Evolutionary conservation across 345 rosid genomes (phyloP), one percentile per base, ranked within the genome.

Genomic region (Alliaria petiolata): DNA sequence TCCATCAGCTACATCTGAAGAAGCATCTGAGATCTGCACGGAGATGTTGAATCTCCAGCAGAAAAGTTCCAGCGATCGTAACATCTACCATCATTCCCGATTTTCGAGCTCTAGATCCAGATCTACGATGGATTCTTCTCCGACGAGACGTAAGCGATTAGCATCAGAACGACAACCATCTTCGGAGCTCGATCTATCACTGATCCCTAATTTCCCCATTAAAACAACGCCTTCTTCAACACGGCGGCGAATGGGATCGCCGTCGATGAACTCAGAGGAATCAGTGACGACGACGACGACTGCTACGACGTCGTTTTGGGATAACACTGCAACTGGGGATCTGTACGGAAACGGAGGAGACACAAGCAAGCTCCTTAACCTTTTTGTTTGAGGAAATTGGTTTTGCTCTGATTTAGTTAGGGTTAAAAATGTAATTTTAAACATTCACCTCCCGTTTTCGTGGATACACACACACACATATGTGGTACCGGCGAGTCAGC

Each of bases 231-330:
- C 74, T 26, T 42, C 69, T 67, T 45, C 57, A 1, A 35, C 47
- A 7, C 65, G 70, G 36, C 69, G 84, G 50, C 77, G 95, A 53
- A 5, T 28, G 31, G 83, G 56, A 28, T 81, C 90, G 19, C 92
- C 92, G 52, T 93, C 97, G 14, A 85, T 89, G 97, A 91, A 86
- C 75, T 93, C 96, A 3, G 96, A 89, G 83, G 97, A 83, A 56
- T 93, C 97, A 1, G 92, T 56, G 9, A 88, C 88, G 35, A 89
- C 77, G 0, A 62, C 70, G 0, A 68, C 67, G 0, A 59, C n/a
- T n/a, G n/a, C n/a, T n/a, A n/a, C 75, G 53, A 15, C 93, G 26
- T 84, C 98, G 16, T 86, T 86, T 62, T 79, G 81, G 7, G 89
- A 86, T 6, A 85, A 84, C 4, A 82, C 81, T 31, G 79, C 74